Base-by-base conservation (phyloP, 1,284 basidiomycete species). In the Ceratobasidium sp. region DNA sequence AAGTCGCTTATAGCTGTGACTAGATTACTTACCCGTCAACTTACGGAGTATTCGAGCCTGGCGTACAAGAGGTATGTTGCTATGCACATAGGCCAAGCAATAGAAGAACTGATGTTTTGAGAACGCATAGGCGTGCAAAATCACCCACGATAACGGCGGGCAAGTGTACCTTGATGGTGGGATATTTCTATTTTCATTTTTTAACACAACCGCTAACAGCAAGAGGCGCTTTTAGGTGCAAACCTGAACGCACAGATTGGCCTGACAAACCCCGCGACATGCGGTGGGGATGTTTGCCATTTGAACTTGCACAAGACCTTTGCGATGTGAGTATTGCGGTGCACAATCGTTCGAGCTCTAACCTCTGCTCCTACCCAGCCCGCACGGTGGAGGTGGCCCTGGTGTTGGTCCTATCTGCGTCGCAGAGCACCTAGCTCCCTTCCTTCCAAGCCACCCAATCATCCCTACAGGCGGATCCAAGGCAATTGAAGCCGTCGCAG, bases 261-360 rank as follows among this genome's bases (percentile, higher is more conserved):
- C 31, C 82, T 98, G 74, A 98, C 97, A 27, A 96, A 95, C 81
- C 95, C 97, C n/a, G 95, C 93, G 4, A 91, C 89, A 41, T 98
- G 96, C 80, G 97, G 97, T 66, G 97, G 96, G 74, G 97, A 99
- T 83, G 96, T 99, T 51, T 98, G 95, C 80, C 97, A 99, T 82
- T 87, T 98, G 85, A 99, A 99, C 84, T 85, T 99, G 65, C 97
- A 99, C 87, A 98, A 98, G 84, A 96, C 95, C 0, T 96, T 96
- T 80, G 90, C 93, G 7, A 96, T 96, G 92, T 94, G 80, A 75
- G 83, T 76, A 16, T 68, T 6, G 56, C 59, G 31, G 51, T n/a
- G 31, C 66, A 80, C 53, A 31, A 77, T 53, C 61, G 71, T 78
- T 19, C 37, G n/a, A 37, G 27, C 9, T 6, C 3, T 43, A 24